These are phyloP conservation scores for Viridothelium virens DNA, from an alignment of 495 filamentous ascomycete genomes.

Conservation along the genomic window DNA sequence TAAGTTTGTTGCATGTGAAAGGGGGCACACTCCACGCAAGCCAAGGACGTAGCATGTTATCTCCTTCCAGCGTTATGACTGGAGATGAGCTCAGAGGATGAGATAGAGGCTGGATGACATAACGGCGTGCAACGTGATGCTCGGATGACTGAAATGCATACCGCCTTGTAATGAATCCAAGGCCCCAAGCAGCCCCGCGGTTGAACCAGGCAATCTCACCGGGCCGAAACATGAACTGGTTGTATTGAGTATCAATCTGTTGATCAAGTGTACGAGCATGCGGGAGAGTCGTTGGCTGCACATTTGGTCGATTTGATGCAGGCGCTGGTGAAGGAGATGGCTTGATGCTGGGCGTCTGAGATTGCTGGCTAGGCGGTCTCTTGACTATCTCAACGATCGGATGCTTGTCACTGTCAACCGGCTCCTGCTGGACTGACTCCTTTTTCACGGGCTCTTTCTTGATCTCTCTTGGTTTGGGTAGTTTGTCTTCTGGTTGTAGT, in stretches of 20 bases:
- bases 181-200: constrained; percentile 48
- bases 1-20: constrained; percentile 29
- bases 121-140: constrained; percentile 28
- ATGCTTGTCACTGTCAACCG: constrained; percentile 13
- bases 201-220: constrained; percentile 57
- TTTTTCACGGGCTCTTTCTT: constrained; percentile 26
- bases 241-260: constrained; percentile 38
- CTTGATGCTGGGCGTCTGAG: neutral
- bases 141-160: constrained; percentile 28
- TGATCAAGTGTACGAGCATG: constrained; percentile 38
- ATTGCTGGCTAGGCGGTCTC: constrained; percentile 9
- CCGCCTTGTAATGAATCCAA: constrained; percentile 43
- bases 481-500: constrained; percentile 28
- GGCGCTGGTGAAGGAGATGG: constrained; percentile 9
- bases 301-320: constrained; percentile 15
- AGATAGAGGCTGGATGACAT: constrained; percentile 47
- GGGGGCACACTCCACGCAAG: constrained; percentile 53
- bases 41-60: constrained; percentile 48
- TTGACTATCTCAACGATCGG: constrained; percentile 21
- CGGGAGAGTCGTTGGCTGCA: constrained; percentile 35
- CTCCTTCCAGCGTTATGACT: constrained; percentile 33
- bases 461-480: constrained; percentile 23
- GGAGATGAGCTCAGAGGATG: constrained; percentile 39
- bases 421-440: constrained; percentile 22
- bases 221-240: constrained; percentile 46